Conservation (phyloP, 129 eudicot genomes). For the Dittrichia graveolens region DNA sequence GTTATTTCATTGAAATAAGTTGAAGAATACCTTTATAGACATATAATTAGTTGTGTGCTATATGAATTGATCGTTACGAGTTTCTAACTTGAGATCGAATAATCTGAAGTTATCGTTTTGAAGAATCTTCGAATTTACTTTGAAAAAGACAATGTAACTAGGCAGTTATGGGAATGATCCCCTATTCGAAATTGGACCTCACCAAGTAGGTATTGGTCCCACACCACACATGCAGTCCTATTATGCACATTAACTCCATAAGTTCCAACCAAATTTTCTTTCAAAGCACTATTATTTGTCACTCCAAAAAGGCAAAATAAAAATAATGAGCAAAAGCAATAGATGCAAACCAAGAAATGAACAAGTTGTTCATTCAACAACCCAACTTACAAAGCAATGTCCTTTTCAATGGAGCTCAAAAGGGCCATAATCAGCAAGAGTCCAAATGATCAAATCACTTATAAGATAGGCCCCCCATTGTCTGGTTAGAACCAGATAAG, state of each 20-base stretch:
- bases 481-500: slow-evolving; percentile 37
- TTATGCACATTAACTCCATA: slow-evolving; percentile 37
- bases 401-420: slow-evolving; percentile 11
- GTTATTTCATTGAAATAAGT: too few relatives aligned
- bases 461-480: slow-evolving; percentile 32
- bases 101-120: slow-evolving; percentile 6
- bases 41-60: background rate
- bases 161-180: slow-evolving; percentile 30
- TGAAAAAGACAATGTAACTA: background rate
- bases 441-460: slow-evolving; percentile 39
- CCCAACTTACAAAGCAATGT: slow-evolving; percentile 25
- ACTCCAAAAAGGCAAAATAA: slow-evolving; percentile 22
- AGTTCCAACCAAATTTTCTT: slow-evolving; percentile 27
- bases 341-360: slow-evolving; percentile 26
- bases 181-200: slow-evolving; percentile 21
- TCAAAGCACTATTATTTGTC: slow-evolving; percentile 30
- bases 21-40: too few relatives aligned
- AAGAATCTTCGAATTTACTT: slow-evolving; percentile 7
- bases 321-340: slow-evolving; percentile 13
- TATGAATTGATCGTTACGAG: background rate
- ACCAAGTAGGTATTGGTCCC: slow-evolving; percentile 23
- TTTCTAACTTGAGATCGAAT: background rate
- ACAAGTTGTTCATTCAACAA: slow-evolving; percentile 29
- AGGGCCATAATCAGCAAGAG: slow-evolving; percentile 20
- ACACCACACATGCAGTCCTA: slow-evolving; percentile 39